Base-by-base conservation (phyloP, 2,329 filamentous ascomycete species). In the Aspergillus clavatus region DNA sequence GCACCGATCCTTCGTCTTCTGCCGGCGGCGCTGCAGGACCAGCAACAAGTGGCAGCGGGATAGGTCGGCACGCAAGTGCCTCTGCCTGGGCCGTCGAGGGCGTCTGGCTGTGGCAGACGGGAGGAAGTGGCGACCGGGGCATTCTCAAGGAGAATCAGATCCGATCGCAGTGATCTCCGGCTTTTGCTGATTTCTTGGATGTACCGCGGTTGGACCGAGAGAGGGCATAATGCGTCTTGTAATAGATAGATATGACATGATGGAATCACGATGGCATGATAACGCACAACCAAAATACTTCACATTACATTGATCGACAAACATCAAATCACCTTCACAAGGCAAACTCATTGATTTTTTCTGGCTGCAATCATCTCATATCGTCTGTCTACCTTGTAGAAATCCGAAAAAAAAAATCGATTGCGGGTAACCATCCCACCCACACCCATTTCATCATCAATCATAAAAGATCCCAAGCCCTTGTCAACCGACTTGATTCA, bases 61-160 rank as follows among this genome's bases (percentile, higher is more conserved):
- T 70, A 48, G 67, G 68, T 5, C 61, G 83, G 0, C 90, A 96
- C 73, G 73, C 86, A 47, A 91, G 88, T 46, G 88, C 87, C 40
- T 81, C 83, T 58, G 84, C 86, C 0, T 95, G 90, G 74, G 90
- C 91, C 8, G 83, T 86, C 3, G 91, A 97, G 66, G 90, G 89
- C 1, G 71, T 96, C 12, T 96, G 91, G 90, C 67, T 95, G 50
- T 90, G 88, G 88, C 54, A 86, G 75, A 61, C 86, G 75, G 86
- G 86, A 62, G 80, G 69, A 69, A 75, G 72, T 67, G 64, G 69
- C 19, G 68, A 71, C 50, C 57, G 69, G 40, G 66, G 69, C 1
- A 53, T 73, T 4, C 48, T 65, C 46, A 69, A 69, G 50, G 61
- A 65, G 16, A 58, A 62, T 2, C 50, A 56, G 8, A 45, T 60